Percentiles rank a stretch among this genome's conserved stretches.
Conservation (phyloP, 1,284 basidiomycete species). For the Thecaphora thlaspeos region DNA sequence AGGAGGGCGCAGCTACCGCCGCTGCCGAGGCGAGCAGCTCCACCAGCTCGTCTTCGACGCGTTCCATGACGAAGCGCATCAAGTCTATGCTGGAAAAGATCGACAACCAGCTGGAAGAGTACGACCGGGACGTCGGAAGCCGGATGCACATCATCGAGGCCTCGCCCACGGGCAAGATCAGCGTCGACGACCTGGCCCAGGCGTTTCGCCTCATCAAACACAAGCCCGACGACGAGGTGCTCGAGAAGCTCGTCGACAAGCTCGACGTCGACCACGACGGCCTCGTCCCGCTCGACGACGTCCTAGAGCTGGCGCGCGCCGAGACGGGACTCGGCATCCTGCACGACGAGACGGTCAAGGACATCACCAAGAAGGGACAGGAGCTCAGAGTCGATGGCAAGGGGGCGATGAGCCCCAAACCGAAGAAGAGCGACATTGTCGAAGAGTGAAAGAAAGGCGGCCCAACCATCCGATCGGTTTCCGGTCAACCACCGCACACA, state of each 20-base stretch:
- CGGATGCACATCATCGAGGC: conserved; percentile 92
- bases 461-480: too few relatives aligned
- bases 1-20: background rate
- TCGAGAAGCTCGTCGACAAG: conserved; percentile 84
- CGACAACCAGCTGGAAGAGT: conserved; percentile 86
- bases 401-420: conserved; percentile 20
- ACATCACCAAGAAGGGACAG: conserved; percentile 43
- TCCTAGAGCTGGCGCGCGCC: conserved; percentile 58
- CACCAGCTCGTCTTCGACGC: conserved; percentile 57
- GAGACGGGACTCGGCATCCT: conserved; percentile 57
- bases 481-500: too few relatives aligned
- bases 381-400: conserved; percentile 18
- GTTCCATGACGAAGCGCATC: conserved; percentile 87
- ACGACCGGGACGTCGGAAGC: conserved; percentile 75
- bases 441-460: too few relatives aligned
- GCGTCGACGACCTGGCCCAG: conserved; percentile 82
- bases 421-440: conserved; percentile 49
- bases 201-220: conserved; percentile 93
- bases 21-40: conserved; percentile 4
- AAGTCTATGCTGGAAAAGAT: conserved; percentile 94
- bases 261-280: conserved; percentile 95
- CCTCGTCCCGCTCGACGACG: conserved; percentile 66
- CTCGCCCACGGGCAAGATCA: conserved; percentile 86
- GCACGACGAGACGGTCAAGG: conserved; percentile 44
- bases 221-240: conserved; percentile 81